A percentile compares a stretch with the other conserved stretches of the same genome.
Evolutionary conservation across 2,329 filamentous ascomycete genomes (phyloP).

Genomic region (Falciphora oryzae): DNA sequence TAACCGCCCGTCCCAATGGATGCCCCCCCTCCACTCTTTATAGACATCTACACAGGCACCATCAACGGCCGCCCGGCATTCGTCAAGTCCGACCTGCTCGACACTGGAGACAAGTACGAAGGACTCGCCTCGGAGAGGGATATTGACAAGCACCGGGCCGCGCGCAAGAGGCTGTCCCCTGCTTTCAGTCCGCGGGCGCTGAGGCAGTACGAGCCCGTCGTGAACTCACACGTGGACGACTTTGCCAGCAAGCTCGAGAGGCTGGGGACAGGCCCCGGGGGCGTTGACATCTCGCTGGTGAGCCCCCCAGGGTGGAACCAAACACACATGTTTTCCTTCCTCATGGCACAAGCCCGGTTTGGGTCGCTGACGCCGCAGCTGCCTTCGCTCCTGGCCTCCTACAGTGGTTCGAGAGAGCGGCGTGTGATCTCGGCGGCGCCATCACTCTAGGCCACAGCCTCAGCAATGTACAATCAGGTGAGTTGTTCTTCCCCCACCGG

Average conservation of each 20-base stretch:
- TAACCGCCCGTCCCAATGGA: neutral
- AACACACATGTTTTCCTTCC: too few species aligned
- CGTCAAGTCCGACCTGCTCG: neutral
- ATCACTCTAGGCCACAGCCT: too few species aligned
- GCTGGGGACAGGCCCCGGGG: too few species aligned
- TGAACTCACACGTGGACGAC: neutral
- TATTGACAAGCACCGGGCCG: neutral
- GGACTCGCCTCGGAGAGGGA: conserved; percentile 1
- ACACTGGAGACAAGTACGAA: neutral
- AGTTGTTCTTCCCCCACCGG: too few species aligned
- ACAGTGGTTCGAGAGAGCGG: too few species aligned
- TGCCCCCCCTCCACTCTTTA: neutral
- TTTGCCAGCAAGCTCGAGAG: neutral
- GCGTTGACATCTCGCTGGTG: too few species aligned
- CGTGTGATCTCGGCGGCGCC: too few species aligned
- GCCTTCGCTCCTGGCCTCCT: too few species aligned
- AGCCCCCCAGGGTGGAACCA: too few species aligned
- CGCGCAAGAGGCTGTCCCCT: neutral
- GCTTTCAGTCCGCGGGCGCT: neutral
- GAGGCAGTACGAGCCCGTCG: neutral
- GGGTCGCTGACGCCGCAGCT: too few species aligned
- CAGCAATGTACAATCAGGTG: too few species aligned
- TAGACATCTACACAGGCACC: neutral
- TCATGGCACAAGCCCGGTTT: too few species aligned
- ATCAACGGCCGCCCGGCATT: neutral